Percentiles rank a stretch among this genome's conserved stretches.
Evolutionary conservation across 1,284 basidiomycete species (phyloP).

Genomic region (Grifola frondosa): DNA sequence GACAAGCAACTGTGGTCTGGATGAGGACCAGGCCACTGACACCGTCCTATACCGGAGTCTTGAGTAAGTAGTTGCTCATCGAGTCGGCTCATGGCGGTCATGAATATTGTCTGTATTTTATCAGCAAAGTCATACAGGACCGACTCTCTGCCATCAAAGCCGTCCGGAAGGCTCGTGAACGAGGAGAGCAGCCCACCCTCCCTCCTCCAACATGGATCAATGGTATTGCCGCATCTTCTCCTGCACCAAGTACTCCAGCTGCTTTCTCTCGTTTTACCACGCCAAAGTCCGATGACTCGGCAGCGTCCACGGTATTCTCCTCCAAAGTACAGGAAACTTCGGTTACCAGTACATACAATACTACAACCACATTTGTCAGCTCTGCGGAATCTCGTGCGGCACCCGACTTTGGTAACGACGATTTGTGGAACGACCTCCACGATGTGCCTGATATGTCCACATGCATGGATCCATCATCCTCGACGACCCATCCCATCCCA

Average conservation of each 20-base stretch:
- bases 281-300: too few species aligned
- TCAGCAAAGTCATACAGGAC: conserved; percentile 15
- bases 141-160: conserved; percentile 12
- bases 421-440: too few species aligned
- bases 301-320: too few species aligned
- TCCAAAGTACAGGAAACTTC: too few species aligned
- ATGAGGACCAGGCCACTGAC: background rate
- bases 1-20: background rate
- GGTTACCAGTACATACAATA: too few species aligned
- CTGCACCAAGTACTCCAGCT: background rate
- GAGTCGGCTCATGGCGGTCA: background rate
- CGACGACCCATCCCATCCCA: background rate
- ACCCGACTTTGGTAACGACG: too few species aligned
- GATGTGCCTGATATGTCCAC: conserved; percentile 3
- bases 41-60: conserved; percentile 1
- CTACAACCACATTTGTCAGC: too few species aligned
- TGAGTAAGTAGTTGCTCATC: conserved; percentile 1
- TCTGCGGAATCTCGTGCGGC: too few species aligned
- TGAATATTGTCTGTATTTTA: background rate
- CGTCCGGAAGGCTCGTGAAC: conserved; percentile 2
- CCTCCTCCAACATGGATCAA: conserved; percentile 10
- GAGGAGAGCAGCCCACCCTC: conserved; percentile 1
- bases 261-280: too few species aligned
- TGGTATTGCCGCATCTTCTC: background rate
- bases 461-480: too few species aligned